Conservation (phyloP, 306 rosid genomes). For the Quercus engelmannii region DNA sequence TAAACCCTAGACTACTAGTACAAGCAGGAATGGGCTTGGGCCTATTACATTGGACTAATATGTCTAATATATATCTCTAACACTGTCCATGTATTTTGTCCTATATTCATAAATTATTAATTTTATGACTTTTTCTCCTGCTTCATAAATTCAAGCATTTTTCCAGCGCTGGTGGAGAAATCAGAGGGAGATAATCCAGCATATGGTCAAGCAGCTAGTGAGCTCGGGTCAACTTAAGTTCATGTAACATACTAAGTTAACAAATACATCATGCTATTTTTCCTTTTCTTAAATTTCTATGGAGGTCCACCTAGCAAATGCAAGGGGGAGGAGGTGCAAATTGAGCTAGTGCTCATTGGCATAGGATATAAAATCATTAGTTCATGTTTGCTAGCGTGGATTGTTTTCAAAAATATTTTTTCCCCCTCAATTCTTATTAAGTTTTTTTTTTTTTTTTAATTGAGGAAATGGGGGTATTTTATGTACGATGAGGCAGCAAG, state of each 20-base stretch:
- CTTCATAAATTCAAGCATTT: constrained; percentile 43
- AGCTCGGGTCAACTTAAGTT: constrained; percentile 72
- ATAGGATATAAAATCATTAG: neutral
- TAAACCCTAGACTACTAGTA: no score
- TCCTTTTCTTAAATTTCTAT: neutral
- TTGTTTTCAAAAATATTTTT: constrained; percentile 5
- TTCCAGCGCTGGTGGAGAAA: constrained; percentile 88
- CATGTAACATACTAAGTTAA: constrained; percentile 37
- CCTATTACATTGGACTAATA: no score
- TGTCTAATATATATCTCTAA: no score
- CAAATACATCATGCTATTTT: neutral
- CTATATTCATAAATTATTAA: neutral
- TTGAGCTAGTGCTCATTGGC: no score
- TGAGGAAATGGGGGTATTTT: constrained; percentile 85
- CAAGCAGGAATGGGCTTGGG: no score
- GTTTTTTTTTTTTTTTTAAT: constrained; percentile 25
- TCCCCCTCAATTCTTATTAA: constrained; percentile 27
- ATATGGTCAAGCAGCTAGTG: constrained; percentile 54
- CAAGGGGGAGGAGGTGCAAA: no score
- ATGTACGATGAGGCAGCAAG: constrained; percentile 91
- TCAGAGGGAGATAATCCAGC: constrained; percentile 47
- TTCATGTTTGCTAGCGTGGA: neutral
- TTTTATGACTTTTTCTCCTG: neutral
- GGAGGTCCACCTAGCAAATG: no score
- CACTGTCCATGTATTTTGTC: neutral